phyloP scores from a whole-genome alignment of 805 yeast species.

The Dipodascopsis tothii region DNA sequence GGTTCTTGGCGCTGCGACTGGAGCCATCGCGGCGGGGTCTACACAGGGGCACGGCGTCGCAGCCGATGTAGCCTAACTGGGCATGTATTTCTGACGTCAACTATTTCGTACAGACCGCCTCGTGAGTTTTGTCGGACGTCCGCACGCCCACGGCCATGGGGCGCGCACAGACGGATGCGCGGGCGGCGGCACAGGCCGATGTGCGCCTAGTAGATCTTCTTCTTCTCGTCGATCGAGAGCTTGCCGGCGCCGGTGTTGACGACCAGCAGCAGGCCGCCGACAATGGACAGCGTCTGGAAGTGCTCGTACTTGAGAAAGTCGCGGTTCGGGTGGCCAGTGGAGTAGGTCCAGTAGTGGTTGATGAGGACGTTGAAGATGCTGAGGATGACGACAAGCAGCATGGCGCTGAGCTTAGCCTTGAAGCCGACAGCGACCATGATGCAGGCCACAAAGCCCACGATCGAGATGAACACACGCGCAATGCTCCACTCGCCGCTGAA shows the following conservation, averaged over 20 bases:
- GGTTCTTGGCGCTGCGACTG: too few relatives aligned
- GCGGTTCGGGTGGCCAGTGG: constrained; percentile 62
- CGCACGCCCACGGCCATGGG: too few relatives aligned
- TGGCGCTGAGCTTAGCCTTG: constrained; percentile 84
- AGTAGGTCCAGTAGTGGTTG: constrained; percentile 85
- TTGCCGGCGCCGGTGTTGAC: constrained; percentile 97
- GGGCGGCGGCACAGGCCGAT: too few relatives aligned
- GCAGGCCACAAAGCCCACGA: constrained; percentile 64
- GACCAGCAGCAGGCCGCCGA: constrained; percentile 85
- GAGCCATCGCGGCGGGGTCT: too few relatives aligned
- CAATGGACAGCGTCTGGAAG: constrained; percentile 88
- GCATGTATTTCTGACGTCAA: too few relatives aligned
- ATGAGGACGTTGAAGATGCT: constrained; percentile 67
- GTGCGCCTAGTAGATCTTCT: constrained; percentile 55
- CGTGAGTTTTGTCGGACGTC: too few relatives aligned
- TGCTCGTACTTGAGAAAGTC: constrained; percentile 84
- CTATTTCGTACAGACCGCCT: too few relatives aligned
- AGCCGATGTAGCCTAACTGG: too few relatives aligned
- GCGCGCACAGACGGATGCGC: too few relatives aligned
- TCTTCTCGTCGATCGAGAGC: constrained; percentile 87
- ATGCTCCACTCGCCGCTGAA: constrained; percentile 67
- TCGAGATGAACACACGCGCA: constrained; percentile 53
- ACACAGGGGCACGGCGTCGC: too few relatives aligned
- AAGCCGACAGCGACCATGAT: constrained; percentile 81
- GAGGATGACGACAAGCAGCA: constrained; percentile 55